A percentile compares a stretch with the other conserved stretches of the same genome.
Conservation (phyloP, 106 monocot genomes). For the Xerophyta viscosa region DNA sequence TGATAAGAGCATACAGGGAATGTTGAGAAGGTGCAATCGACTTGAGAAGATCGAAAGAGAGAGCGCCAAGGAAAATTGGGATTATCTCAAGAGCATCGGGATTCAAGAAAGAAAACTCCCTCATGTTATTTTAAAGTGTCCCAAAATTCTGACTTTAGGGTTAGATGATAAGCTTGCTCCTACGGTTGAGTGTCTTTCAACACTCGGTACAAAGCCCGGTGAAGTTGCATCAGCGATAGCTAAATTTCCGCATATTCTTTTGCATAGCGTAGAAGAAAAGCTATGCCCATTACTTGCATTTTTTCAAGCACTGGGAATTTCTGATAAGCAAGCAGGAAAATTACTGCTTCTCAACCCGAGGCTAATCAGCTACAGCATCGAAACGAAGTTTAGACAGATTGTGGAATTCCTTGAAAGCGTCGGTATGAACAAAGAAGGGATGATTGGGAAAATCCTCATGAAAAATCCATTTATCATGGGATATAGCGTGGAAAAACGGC, state of each 20-base stretch:
- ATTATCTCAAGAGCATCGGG: constrained; percentile 59
- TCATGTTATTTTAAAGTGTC: constrained; percentile 61
- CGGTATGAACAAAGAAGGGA: constrained; percentile 41
- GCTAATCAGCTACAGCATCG: constrained; percentile 87
- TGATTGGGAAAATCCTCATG: constrained; percentile 52
- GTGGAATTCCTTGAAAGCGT: constrained; percentile 45
- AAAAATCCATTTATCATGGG: constrained; percentile 87
- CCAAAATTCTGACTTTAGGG: constrained; percentile 60
- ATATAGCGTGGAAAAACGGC: constrained; percentile 72
- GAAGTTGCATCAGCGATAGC: constrained; percentile 53
- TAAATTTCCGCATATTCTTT: constrained; percentile 73
- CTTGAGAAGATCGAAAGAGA: constrained; percentile 27
- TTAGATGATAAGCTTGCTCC: constrained; percentile 59
- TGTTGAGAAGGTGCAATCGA: constrained; percentile 44
- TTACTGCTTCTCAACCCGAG: constrained; percentile 71
- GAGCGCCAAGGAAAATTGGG: constrained; percentile 47
- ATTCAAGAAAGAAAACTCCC: constrained; percentile 74
- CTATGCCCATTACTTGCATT: constrained; percentile 88
- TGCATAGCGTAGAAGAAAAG: constrained; percentile 86
- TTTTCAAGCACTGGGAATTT: constrained; percentile 62
- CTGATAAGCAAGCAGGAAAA: constrained; percentile 55
- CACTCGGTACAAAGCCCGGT: constrained; percentile 51
- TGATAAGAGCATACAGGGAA: constrained; percentile 23
- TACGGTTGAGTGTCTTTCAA: constrained; percentile 64
- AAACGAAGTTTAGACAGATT: constrained; percentile 48